Evolutionary conservation across 306 rosid genomes (phyloP).

Genomic region (Fragaria vesca): DNA sequence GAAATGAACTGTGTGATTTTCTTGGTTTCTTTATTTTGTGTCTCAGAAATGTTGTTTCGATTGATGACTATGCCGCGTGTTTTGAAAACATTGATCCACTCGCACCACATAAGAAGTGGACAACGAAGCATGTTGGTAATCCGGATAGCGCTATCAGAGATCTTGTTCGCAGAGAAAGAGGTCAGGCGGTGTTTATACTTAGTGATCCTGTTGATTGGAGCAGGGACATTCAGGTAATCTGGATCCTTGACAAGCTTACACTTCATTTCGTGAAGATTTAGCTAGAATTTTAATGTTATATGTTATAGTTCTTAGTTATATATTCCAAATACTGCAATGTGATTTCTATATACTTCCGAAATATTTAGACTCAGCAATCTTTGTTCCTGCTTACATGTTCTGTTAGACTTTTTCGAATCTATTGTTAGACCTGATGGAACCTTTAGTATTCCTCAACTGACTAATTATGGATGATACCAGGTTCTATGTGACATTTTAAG

Average conservation of each 20-base stretch:
- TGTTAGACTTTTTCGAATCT: constrained; percentile 16
- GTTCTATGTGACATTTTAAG: constrained; percentile 84
- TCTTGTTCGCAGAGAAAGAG: constrained; percentile 59
- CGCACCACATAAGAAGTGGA: constrained; percentile 79
- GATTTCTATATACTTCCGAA: not conserved
- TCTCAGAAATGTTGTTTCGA: constrained; percentile 75
- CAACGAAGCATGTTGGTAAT: constrained; percentile 33
- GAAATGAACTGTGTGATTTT: constrained; percentile 11
- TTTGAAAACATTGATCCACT: constrained; percentile 88
- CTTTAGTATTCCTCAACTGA: not conserved
- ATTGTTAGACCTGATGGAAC: not conserved
- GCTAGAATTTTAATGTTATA: not conserved
- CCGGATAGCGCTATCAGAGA: constrained; percentile 32
- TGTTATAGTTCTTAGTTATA: not conserved
- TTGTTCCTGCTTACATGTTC: not conserved
- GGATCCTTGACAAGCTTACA: not conserved
- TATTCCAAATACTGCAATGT: not conserved
- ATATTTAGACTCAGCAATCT: not conserved
- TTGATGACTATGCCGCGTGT: constrained; percentile 76
- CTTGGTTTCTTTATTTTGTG: constrained; percentile 2
- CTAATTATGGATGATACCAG: constrained; percentile 41
- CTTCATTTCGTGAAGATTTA: not conserved
- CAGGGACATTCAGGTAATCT: constrained; percentile 81
- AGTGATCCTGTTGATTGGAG: constrained; percentile 98
- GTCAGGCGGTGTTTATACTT: constrained; percentile 71